Conservation (phyloP, 2,329 filamentous ascomycete genomes). For the Colletotrichum simmondsii region DNA sequence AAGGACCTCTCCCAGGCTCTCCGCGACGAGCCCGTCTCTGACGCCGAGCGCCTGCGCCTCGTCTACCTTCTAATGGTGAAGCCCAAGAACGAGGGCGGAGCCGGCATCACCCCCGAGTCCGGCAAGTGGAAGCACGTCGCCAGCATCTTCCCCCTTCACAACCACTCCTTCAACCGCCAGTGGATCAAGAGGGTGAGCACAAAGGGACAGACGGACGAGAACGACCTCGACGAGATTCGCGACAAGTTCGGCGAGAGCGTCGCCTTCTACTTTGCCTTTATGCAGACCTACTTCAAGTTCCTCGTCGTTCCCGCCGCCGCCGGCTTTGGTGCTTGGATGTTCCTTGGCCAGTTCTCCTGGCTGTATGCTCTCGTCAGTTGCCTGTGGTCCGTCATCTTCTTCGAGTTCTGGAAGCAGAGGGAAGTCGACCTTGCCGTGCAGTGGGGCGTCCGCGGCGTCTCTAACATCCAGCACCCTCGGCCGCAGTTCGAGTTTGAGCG, state of each 20-base stretch:
- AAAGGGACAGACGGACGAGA: slow-evolving; percentile 73
- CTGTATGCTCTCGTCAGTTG: slow-evolving; percentile 82
- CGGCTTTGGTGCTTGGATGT: slow-evolving; percentile 80
- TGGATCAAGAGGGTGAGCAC: slow-evolving; percentile 82
- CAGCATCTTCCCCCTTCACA: slow-evolving; percentile 82
- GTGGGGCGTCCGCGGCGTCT: slow-evolving; percentile 90
- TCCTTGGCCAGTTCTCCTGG: slow-evolving; percentile 87
- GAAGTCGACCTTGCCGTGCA: slow-evolving; percentile 86
- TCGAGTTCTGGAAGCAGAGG: slow-evolving; percentile 96
- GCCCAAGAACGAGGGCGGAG: slow-evolving; percentile 79
- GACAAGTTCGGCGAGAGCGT: slow-evolving; percentile 85
- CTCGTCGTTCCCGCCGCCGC: slow-evolving; percentile 84
- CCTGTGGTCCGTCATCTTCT: slow-evolving; percentile 89
- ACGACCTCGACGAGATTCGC: slow-evolving; percentile 79
- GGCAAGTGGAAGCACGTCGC: slow-evolving; percentile 80
- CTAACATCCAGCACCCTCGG: slow-evolving; percentile 80
- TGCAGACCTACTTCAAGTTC: slow-evolving; percentile 90
- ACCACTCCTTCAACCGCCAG: slow-evolving; percentile 77
- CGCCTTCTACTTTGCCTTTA: slow-evolving; percentile 95
- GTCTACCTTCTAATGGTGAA: slow-evolving; percentile 88
- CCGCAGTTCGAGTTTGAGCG: slow-evolving; percentile 84
- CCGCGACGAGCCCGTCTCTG: slow-evolving; percentile 79
- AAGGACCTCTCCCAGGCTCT: slow-evolving; percentile 77
- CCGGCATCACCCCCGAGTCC: slow-evolving; percentile 76
- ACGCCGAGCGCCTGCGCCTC: slow-evolving; percentile 88